These are phyloP conservation scores for Heracleum sosnowskyi DNA, from an alignment of 129 eudicot genomes.

Conservation along the genomic window DNA sequence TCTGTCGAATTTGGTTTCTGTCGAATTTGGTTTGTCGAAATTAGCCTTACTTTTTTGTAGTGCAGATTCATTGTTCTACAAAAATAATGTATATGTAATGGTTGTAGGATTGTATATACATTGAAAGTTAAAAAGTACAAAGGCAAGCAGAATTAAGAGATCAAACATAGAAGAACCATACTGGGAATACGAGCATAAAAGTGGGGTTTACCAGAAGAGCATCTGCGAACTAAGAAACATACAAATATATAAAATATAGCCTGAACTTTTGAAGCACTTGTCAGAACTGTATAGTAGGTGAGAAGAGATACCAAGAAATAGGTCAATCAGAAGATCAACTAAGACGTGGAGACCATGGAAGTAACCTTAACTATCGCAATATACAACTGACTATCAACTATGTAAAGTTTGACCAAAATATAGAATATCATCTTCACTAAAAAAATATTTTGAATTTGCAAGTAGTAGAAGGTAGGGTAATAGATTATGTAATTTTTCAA, in stretches of 20 bases:
- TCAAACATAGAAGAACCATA: background rate
- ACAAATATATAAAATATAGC: background rate
- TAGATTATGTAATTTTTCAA: too few relatives aligned
- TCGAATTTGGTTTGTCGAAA: too few relatives aligned
- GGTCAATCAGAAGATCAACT: background rate
- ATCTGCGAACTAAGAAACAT: background rate
- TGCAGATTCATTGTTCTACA: background rate
- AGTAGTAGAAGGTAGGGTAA: too few relatives aligned
- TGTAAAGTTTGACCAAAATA: background rate
- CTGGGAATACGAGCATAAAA: background rate
- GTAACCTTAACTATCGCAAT: background rate
- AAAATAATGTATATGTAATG: background rate
- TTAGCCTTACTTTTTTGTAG: too few relatives aligned
- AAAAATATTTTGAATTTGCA: background rate
- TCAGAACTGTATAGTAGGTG: background rate
- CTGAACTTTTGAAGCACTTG: background rate
- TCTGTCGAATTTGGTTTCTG: too few relatives aligned
- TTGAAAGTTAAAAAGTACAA: background rate
- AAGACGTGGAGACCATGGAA: background rate
- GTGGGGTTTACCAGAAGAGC: background rate
- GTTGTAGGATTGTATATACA: background rate
- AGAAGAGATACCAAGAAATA: background rate
- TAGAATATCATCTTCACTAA: background rate
- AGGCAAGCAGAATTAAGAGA: background rate
- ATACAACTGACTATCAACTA: background rate